A percentile compares a stretch with the other conserved stretches of the same genome.
phyloP scores from a whole-genome alignment of 768 basidiomycete species.

The Rossbeevera mucosa region DNA sequence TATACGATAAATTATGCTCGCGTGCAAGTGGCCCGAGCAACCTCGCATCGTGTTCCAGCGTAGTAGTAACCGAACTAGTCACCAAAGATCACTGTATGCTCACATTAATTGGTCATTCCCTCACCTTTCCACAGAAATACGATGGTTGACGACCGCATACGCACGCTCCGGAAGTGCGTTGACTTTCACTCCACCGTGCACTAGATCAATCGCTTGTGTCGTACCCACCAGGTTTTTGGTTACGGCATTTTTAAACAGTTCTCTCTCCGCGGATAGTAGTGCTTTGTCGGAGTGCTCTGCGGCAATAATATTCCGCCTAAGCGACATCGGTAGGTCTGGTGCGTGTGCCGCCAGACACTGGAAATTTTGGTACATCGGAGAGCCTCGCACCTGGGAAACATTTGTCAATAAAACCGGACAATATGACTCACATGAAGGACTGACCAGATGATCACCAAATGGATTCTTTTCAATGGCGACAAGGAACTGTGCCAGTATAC shows the following conservation, averaged over 20 bases:
- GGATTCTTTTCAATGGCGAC: constrained; percentile 68
- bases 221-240: constrained; percentile 54
- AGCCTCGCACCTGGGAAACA: constrained; percentile 42
- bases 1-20: constrained; percentile 55
- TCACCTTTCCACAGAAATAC: constrained; percentile 58
- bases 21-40: constrained; percentile 43
- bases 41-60: constrained; percentile 41
- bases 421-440: constrained; percentile 3
- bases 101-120: constrained; percentile 2
- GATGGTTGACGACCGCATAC: constrained; percentile 67
- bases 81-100: not conserved
- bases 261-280: constrained; percentile 48
- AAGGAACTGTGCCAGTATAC: constrained; percentile 69
- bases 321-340: constrained; percentile 43
- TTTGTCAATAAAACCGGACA: not conserved
- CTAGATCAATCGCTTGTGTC: constrained; percentile 75
- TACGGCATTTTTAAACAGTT: constrained; percentile 36
- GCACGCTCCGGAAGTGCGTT: constrained; percentile 79
- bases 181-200: constrained; percentile 63
- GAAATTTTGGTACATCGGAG: constrained; percentile 55
- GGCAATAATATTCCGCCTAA: constrained; percentile 45
- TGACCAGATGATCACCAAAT: constrained; percentile 46
- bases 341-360: constrained; percentile 66
- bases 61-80: constrained; percentile 37
- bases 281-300: constrained; percentile 48